Evolutionary conservation across 164 flowering plant species (phyloP).

Genomic region (Cinnamomum chago): DNA sequence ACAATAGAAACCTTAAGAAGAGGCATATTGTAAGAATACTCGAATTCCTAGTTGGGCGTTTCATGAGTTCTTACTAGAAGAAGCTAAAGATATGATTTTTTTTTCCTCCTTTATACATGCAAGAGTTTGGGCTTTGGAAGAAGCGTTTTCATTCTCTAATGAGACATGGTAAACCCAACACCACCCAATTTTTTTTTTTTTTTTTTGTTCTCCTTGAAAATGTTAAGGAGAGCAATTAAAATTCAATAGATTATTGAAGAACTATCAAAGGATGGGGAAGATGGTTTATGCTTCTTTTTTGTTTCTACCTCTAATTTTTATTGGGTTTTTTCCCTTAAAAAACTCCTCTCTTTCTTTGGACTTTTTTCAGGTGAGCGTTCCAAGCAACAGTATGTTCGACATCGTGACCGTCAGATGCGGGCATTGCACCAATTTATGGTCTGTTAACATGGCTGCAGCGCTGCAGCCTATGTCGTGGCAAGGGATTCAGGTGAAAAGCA

Average conservation of each 20-base stretch:
- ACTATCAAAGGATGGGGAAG: background rate
- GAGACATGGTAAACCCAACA: background rate
- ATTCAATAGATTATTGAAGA: background rate
- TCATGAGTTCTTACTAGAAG: no score
- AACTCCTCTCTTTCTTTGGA: background rate
- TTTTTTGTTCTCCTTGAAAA: no score
- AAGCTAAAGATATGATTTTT: no score
- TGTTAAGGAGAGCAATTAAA: background rate
- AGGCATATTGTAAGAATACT: no score
- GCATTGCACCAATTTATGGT: slow-evolving; percentile 88
- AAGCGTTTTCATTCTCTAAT: background rate
- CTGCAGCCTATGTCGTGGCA: slow-evolving; percentile 70
- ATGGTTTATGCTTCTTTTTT: background rate
- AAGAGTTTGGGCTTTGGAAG: background rate
- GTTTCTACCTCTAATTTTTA: background rate
- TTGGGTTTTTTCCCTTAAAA: background rate
- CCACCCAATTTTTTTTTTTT: no score
- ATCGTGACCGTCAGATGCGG: slow-evolving; percentile 95
- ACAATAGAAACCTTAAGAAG: no score
- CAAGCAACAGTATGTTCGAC: slow-evolving; percentile 85
- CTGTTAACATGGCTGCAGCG: slow-evolving; percentile 97
- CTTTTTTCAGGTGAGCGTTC: slow-evolving; percentile 84
- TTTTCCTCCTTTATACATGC: background rate
- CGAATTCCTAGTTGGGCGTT: no score
- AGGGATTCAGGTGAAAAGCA: slow-evolving; percentile 40